These are phyloP conservation scores for Coemansia sp. DNA, from an alignment of 192 early-diverging fungal genomes.

Conservation along the genomic window DNA sequence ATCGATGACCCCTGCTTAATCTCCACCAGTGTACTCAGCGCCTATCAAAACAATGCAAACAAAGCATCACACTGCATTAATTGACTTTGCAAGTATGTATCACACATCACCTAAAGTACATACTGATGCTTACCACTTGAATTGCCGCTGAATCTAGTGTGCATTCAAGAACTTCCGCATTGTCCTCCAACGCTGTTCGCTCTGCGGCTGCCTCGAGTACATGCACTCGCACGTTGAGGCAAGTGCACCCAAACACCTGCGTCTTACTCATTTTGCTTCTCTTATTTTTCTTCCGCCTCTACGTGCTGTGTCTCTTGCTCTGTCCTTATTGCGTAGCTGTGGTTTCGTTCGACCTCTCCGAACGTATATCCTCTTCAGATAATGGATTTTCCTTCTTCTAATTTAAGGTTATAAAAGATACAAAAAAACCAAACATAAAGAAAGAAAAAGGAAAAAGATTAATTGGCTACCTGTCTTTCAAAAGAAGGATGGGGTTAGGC, in stretches of 20 bases:
- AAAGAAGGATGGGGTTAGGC: neutral
- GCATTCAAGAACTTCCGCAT: conserved; percentile 40
- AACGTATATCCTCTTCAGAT: neutral
- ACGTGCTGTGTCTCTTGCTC: conserved; percentile 1
- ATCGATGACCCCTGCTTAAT: conserved; percentile 51
- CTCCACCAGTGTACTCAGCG: conserved; percentile 34
- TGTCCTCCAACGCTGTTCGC: conserved; percentile 40
- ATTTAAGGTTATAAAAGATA: conserved; percentile 5
- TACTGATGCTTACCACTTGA: conserved; percentile 34
- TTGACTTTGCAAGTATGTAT: neutral
- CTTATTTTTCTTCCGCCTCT: conserved; percentile 9
- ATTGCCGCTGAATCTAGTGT: conserved; percentile 30
- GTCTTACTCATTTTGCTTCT: conserved; percentile 13
- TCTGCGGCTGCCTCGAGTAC: conserved; percentile 18
- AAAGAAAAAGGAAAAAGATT: neutral
- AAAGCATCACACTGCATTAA: conserved; percentile 6
- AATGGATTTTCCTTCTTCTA: neutral
- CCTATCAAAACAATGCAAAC: conserved; percentile 18
- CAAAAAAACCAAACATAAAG: conserved; percentile 17
- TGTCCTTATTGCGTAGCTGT: neutral
- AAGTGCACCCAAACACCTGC: conserved; percentile 26
- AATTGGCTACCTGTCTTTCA: neutral
- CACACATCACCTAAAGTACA: neutral
- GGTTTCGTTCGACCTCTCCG: too few species aligned
- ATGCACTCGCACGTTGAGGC: conserved; percentile 43